Evolutionary conservation across 23 red algal genomes (phyloP).

Genomic region (Chondrus crispus): DNA sequence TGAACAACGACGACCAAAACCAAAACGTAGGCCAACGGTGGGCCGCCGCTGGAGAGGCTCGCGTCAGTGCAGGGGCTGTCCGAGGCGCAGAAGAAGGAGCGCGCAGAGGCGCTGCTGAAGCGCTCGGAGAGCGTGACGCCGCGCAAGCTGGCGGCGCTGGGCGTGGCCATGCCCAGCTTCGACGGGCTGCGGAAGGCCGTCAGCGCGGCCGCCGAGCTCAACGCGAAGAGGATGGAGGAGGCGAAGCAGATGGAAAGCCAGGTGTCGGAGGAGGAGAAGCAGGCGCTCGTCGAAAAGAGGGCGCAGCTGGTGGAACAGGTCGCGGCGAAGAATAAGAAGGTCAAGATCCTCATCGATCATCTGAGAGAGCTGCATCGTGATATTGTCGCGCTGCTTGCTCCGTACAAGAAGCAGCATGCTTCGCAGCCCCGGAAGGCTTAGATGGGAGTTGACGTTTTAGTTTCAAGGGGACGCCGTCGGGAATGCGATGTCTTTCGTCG

Average conservation of each 20-base stretch:
- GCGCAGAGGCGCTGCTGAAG: not conserved
- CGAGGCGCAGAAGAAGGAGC: not conserved
- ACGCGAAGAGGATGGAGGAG: not conserved
- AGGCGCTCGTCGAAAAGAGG: not conserved
- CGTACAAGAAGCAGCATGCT: not conserved
- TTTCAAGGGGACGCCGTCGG: no score
- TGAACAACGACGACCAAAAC: not conserved
- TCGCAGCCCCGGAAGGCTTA: not conserved
- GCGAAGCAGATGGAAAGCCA: not conserved
- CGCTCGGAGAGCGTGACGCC: not conserved
- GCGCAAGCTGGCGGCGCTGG: not conserved
- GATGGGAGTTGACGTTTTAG: no score
- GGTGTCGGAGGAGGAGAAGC: not conserved
- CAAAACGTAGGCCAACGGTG: not conserved
- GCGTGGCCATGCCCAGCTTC: not conserved
- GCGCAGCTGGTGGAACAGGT: not conserved
- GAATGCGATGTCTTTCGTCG: no score
- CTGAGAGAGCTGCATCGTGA: constrained; percentile 37
- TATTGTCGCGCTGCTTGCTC: constrained; percentile 17
- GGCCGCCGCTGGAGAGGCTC: not conserved
- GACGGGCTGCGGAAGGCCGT: constrained; percentile 11
- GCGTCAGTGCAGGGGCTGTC: not conserved
- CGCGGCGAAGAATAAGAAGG: constrained; percentile 37
- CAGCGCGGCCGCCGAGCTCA: not conserved
- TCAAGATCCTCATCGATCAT: constrained; percentile 46